A percentile compares a stretch with the other conserved stretches of the same genome.
Evolutionary conservation across 352 stramenopile genomes (phyloP).

Genomic region (Phytophthora macrochlamydospora): DNA sequence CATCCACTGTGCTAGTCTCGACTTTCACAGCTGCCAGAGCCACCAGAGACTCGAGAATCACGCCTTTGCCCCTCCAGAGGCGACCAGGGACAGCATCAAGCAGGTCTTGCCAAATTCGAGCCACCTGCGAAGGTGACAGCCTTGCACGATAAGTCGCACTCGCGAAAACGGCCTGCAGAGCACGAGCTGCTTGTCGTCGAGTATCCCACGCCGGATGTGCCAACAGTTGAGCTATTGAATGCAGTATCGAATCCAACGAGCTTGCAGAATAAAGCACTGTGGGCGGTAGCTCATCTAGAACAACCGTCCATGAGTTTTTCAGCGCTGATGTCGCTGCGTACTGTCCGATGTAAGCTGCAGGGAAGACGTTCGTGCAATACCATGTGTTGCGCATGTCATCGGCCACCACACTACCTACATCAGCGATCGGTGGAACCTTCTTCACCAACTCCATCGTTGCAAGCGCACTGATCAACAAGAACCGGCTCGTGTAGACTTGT

Average conservation of each 20-base stretch:
- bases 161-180: constrained; percentile 63
- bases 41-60: constrained; percentile 74
- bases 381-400: constrained; percentile 56
- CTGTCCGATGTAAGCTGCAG: constrained; percentile 76
- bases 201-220: constrained; percentile 80
- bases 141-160: constrained; percentile 50
- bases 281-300: constrained; percentile 74
- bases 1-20: constrained; percentile 8
- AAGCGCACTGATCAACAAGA: constrained; percentile 71
- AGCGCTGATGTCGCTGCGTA: constrained; percentile 58
- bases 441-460: constrained; percentile 71
- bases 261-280: constrained; percentile 54
- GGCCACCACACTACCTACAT: constrained; percentile 36
- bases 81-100: constrained; percentile 62
- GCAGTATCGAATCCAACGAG: constrained; percentile 53
- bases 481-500: constrained; percentile 59
- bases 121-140: constrained; percentile 47
- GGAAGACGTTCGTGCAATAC: constrained; percentile 74
- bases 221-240: constrained; percentile 51
- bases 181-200: constrained; percentile 65
- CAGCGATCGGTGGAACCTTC: constrained; percentile 58
- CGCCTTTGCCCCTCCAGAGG: constrained; percentile 79
- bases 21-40: constrained; percentile 43
- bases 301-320: constrained; percentile 52
- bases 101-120: constrained; percentile 58